Percentiles rank a stretch among this genome's conserved stretches.
Conservation (phyloP, 164 flowering plant genomes). For the Amborella trichopoda region DNA sequence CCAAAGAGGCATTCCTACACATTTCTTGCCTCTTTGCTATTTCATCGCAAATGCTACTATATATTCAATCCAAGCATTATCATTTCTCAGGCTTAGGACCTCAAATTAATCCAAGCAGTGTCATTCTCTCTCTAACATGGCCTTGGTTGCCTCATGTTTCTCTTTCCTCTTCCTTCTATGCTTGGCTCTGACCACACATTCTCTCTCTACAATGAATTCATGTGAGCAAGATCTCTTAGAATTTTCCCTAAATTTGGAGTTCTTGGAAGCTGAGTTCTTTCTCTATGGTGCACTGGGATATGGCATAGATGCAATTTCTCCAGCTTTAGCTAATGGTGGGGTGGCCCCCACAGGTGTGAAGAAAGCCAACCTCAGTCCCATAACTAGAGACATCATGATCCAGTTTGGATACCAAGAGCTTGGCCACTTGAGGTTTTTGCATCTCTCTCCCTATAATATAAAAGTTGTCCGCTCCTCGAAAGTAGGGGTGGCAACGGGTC, state of each 20-base stretch:
- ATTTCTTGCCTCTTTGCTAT: no score
- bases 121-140: no score
- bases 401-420: slow-evolving; percentile 9
- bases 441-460: slow-evolving; percentile 3
- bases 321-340: slow-evolving; percentile 6
- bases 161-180: no score
- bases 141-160: no score
- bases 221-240: slow-evolving; percentile 3
- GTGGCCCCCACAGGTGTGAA: slow-evolving; percentile 3
- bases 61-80: no score
- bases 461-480: no score
- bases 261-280: slow-evolving; percentile 10
- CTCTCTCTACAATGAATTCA: background rate
- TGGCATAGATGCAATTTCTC: slow-evolving; percentile 5
- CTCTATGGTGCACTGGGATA: slow-evolving; percentile 4
- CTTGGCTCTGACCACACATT: no score
- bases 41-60: no score
- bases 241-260: slow-evolving; percentile 7
- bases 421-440: slow-evolving; percentile 8
- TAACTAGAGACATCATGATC: background rate
- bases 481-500: no score
- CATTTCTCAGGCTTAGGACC: no score
- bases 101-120: no score
- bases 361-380: slow-evolving; percentile 4
- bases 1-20: no score